phyloP scores from a whole-genome alignment of 257 asterid species.

The Ophiorrhiza pumila region DNA sequence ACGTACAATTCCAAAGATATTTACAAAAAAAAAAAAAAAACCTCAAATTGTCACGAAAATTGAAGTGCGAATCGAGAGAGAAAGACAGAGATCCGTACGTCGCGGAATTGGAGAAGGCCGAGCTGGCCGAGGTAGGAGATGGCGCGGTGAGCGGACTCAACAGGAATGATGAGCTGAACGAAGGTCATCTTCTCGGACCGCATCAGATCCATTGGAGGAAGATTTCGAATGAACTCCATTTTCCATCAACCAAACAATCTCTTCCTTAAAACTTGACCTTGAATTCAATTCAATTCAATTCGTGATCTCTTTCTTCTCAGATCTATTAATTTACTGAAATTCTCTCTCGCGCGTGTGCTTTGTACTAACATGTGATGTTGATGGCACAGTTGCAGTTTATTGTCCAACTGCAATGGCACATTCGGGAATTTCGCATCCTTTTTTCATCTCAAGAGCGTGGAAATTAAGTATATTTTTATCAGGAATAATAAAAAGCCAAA shows the following conservation, averaged over 20 bases:
- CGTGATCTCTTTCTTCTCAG: conserved; percentile 34
- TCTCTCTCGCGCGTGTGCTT: background rate
- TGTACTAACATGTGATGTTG: background rate
- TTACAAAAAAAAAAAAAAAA: background rate
- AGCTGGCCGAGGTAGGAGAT: conserved; percentile 86
- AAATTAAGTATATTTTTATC: too few species aligned
- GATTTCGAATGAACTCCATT: conserved; percentile 71
- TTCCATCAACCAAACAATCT: conserved; percentile 37
- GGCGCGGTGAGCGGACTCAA: conserved; percentile 95
- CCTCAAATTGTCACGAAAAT: background rate
- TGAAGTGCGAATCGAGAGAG: background rate
- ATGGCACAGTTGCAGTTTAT: conserved; percentile 14
- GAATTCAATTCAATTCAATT: background rate
- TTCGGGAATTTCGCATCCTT: conserved; percentile 9
- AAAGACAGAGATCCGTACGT: conserved; percentile 40
- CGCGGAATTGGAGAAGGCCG: conserved; percentile 94
- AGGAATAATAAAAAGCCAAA: background rate
- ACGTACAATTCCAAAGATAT: background rate
- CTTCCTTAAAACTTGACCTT: background rate
- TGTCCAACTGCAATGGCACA: conserved; percentile 16
- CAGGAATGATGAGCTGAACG: conserved; percentile 90
- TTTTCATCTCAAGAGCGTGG: conserved; percentile 2
- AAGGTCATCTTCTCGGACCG: conserved; percentile 96
- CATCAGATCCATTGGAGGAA: conserved; percentile 96
- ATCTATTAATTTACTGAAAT: conserved; percentile 8